Conservation (phyloP, 441 rosid species). For the Croton setiger region DNA sequence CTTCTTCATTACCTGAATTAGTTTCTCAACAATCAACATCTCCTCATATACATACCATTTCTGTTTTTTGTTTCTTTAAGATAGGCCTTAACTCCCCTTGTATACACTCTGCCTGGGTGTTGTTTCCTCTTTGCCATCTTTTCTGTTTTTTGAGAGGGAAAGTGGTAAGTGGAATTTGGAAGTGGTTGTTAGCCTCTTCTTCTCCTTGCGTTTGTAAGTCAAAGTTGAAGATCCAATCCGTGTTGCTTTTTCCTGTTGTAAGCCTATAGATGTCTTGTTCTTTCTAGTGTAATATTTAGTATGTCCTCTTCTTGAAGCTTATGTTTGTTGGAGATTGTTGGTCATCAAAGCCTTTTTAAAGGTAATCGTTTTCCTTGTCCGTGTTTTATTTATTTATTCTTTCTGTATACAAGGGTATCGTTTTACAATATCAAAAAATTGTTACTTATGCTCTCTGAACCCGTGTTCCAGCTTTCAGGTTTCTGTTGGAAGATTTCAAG, state of each 20-base stretch:
- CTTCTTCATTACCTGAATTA: constrained; percentile 17
- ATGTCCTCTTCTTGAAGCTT: neutral
- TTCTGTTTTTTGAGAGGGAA: constrained; percentile 47
- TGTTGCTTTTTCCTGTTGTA: constrained; percentile 25
- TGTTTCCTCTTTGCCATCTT: constrained; percentile 35
- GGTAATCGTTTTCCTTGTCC: constrained; percentile 29
- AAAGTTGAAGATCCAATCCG: neutral
- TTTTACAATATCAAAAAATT: neutral
- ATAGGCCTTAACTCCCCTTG: constrained; percentile 26
- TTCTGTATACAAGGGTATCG: neutral
- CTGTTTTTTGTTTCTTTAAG: constrained; percentile 20
- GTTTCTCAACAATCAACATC: constrained; percentile 28
- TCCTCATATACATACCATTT: constrained; percentile 14
- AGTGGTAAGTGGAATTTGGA: constrained; percentile 38
- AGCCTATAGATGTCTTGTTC: constrained; percentile 17
- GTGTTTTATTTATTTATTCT: neutral
- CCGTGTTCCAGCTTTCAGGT: constrained; percentile 23
- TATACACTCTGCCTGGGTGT: constrained; percentile 23
- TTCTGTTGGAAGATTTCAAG: constrained; percentile 20
- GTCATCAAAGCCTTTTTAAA: constrained; percentile 21
- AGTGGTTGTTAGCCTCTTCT: constrained; percentile 24
- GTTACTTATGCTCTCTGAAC: constrained; percentile 7
- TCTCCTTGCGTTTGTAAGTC: constrained; percentile 26
- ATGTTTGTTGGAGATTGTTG: constrained; percentile 31
- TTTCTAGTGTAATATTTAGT: neutral